Evolutionary conservation across 1,284 basidiomycete species (phyloP).

Genomic region (Malassezia sympodialis): DNA sequence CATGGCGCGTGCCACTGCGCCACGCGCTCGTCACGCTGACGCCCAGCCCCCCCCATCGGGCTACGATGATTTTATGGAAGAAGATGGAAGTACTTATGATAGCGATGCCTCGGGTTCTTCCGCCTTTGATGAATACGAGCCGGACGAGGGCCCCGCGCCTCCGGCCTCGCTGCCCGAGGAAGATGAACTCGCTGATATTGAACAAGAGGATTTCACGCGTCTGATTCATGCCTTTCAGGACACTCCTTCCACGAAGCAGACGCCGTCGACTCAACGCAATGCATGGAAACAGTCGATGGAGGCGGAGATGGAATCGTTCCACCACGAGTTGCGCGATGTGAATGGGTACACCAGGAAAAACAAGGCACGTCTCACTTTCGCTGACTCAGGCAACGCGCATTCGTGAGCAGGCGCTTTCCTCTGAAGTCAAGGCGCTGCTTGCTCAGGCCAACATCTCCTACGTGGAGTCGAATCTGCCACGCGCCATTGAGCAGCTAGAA

Average conservation of each 20-base stretch:
- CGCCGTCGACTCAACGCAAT: neutral
- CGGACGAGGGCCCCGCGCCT: slow-evolving; percentile 13
- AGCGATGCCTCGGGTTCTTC: neutral
- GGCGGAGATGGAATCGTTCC: slow-evolving; percentile 34
- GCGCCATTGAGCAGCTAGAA: slow-evolving; percentile 69
- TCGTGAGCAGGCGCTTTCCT: slow-evolving; percentile 54
- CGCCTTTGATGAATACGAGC: slow-evolving; percentile 21
- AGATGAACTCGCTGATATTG: slow-evolving; percentile 23
- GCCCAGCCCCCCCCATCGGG: neutral
- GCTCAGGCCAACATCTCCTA: slow-evolving; percentile 81
- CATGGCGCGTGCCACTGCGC: neutral
- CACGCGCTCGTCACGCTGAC: neutral
- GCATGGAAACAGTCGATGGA: slow-evolving; percentile 36
- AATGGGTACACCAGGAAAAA: slow-evolving; percentile 27
- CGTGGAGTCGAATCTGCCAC: slow-evolving; percentile 60
- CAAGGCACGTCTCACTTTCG: slow-evolving; percentile 17
- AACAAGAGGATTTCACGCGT: slow-evolving; percentile 26
- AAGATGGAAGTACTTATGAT: slow-evolving; percentile 4
- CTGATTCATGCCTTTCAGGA: slow-evolving; percentile 29
- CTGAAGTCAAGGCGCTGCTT: slow-evolving; percentile 69
- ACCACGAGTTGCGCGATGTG: slow-evolving; percentile 34
- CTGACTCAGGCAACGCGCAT: slow-evolving; percentile 15
- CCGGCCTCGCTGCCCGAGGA: neutral
- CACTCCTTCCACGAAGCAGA: slow-evolving; percentile 15
- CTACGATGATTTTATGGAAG: slow-evolving; percentile 14